Percentiles rank a stretch among this genome's conserved stretches.
Conservation (phyloP, 2,329 filamentous ascomycete species). For the Penicillium freii region DNA sequence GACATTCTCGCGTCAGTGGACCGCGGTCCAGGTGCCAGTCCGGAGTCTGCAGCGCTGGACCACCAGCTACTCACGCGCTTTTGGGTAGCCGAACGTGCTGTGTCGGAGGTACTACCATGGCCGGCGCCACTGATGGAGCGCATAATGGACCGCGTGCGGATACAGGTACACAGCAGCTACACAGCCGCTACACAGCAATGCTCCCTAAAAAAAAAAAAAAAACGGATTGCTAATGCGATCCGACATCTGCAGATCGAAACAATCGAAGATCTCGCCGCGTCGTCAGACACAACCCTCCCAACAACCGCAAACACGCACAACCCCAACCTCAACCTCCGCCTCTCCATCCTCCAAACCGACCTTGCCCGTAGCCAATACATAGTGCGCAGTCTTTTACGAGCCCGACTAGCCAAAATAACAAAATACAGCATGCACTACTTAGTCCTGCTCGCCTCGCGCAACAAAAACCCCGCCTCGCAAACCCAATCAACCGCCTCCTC, state of each 20-base stretch:
- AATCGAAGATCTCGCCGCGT: constrained; percentile 60
- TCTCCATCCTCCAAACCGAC: constrained; percentile 95
- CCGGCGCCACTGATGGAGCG: constrained; percentile 75
- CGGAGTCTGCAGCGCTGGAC: constrained; percentile 55
- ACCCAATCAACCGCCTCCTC: constrained; percentile 18
- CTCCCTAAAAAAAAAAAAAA: background rate
- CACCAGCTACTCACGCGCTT: constrained; percentile 84
- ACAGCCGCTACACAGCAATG: background rate
- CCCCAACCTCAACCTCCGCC: constrained; percentile 83
- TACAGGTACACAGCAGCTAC: constrained; percentile 47
- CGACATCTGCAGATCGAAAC: constrained; percentile 54
- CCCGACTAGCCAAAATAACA: constrained; percentile 74
- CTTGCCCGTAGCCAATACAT: constrained; percentile 92
- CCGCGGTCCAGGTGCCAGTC: constrained; percentile 49
- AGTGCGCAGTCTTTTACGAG: constrained; percentile 75
- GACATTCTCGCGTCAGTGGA: constrained; percentile 76
- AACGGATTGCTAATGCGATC: background rate
- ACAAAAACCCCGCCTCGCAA: constrained; percentile 17
- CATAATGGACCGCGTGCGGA: constrained; percentile 68
- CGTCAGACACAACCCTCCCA: constrained; percentile 40
- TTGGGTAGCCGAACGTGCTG: constrained; percentile 89
- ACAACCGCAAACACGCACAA: constrained; percentile 71
- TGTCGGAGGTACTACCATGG: constrained; percentile 84
- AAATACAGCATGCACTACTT: constrained; percentile 52
- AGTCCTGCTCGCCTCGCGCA: constrained; percentile 25